Percentiles rank a stretch among this genome's conserved stretches.
phyloP scores from a whole-genome alignment of 148 eudicot species.

The Amaranthus hypochondriacus region DNA sequence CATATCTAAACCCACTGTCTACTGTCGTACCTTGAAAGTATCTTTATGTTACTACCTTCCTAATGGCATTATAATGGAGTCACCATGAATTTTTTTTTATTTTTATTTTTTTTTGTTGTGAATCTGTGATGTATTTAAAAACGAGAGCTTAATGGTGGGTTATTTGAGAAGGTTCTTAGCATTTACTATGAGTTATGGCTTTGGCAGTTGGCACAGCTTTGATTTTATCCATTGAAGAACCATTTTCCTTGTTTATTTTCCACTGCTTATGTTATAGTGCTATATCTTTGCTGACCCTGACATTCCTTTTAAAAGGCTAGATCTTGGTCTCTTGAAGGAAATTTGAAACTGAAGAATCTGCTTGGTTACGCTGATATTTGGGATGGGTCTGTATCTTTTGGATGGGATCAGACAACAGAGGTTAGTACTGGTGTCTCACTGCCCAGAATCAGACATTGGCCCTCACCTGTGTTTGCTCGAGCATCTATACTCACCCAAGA shows the following conservation, averaged over 20 bases:
- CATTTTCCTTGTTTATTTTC: conserved; percentile 2
- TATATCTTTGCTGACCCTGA: conserved; percentile 11
- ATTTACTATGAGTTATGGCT: background rate
- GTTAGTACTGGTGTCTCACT: conserved; percentile 75
- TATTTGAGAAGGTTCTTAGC: background rate
- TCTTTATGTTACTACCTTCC: background rate
- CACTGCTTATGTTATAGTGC: conserved; percentile 7
- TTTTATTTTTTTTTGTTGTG: too few species aligned
- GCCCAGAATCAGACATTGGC: conserved; percentile 52
- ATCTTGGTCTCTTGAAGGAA: conserved; percentile 79
- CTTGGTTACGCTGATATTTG: conserved; percentile 84
- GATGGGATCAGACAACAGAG: conserved; percentile 81
- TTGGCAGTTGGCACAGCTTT: background rate
- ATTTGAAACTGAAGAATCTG: conserved; percentile 68
- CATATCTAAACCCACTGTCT: background rate
- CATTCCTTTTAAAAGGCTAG: conserved; percentile 60
- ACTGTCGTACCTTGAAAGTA: background rate
- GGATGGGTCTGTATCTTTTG: conserved; percentile 77
- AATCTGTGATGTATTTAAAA: too few species aligned
- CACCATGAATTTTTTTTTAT: too few species aligned
- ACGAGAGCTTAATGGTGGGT: background rate
- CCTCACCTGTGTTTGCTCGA: conserved; percentile 69
- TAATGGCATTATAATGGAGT: background rate
- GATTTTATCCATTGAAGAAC: background rate
- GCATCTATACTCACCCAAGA: conserved; percentile 81